These are phyloP conservation scores for Aspergillus awamori DNA, from an alignment of 2,329 filamentous ascomycete species.

Conservation along the genomic window DNA sequence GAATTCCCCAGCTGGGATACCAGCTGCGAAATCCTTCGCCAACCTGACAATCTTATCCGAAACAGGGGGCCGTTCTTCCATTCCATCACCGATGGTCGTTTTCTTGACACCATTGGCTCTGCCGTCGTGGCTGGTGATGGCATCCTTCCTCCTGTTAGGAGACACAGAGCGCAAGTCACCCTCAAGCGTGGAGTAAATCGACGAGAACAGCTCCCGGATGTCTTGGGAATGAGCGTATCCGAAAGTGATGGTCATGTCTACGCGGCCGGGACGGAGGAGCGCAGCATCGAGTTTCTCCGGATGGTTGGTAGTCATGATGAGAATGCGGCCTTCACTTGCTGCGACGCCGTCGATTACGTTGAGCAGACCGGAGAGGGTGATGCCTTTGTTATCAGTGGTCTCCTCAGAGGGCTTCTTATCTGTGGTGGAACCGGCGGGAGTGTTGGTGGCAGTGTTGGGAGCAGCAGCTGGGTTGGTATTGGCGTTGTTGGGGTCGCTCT, in stretches of 20 bases:
- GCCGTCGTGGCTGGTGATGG: not conserved
- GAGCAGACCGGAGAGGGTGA: conserved; percentile 68
- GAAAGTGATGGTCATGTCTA: conserved; percentile 67
- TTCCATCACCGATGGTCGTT: not conserved
- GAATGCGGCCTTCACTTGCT: conserved; percentile 68
- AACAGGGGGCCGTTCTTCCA: not conserved
- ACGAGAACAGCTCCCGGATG: conserved; percentile 44
- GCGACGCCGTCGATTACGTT: conserved; percentile 73
- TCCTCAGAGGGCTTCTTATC: conserved; percentile 20
- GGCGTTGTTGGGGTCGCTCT: not conserved
- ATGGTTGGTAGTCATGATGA: conserved; percentile 75
- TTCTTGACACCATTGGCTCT: not conserved
- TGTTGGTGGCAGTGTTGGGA: not conserved
- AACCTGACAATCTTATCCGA: conserved; percentile 26
- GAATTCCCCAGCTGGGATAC: conserved; percentile 38
- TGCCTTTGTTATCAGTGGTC: conserved; percentile 38
- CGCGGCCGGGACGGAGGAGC: conserved; percentile 66
- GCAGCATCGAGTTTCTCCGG: conserved; percentile 66
- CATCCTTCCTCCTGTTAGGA: not conserved
- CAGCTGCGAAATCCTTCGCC: conserved; percentile 35
- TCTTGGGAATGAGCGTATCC: conserved; percentile 40
- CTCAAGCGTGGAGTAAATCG: conserved; percentile 40
- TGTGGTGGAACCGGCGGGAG: not conserved
- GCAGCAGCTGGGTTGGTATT: not conserved
- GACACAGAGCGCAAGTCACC: conserved; percentile 27